Evolutionary conservation across 2,329 filamentous ascomycete genomes (phyloP).

Genomic region (Talaromyces sp.): DNA sequence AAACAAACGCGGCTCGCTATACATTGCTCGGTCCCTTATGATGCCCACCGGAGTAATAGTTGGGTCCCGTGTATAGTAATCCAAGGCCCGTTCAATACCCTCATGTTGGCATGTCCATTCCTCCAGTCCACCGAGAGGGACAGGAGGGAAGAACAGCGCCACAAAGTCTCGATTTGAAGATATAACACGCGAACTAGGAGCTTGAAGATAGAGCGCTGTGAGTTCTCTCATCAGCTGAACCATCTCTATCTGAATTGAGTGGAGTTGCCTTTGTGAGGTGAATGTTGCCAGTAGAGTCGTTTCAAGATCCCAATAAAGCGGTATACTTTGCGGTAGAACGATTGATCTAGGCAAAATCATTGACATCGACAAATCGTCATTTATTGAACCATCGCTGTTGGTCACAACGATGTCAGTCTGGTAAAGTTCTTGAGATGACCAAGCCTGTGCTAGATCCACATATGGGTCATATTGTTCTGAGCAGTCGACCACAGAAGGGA

Average conservation of each 20-base stretch:
- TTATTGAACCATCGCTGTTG: conserved; percentile 9
- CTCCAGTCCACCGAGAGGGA: conserved; percentile 17
- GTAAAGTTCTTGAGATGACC: conserved; percentile 27
- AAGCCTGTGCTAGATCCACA: conserved; percentile 30
- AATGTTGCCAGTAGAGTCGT: conserved; percentile 25
- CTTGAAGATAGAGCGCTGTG: conserved; percentile 32
- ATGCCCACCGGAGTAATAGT: conserved; percentile 19
- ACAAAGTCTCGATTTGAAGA: conserved; percentile 26
- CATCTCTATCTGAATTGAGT: conserved; percentile 14
- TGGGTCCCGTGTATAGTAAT: conserved; percentile 22
- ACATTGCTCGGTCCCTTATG: conserved; percentile 30
- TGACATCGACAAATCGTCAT: conserved; percentile 22
- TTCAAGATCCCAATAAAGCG: conserved; percentile 34
- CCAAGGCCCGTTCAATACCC: conserved; percentile 24
- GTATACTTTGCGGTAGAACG: conserved; percentile 24
- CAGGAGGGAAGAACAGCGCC: conserved; percentile 29
- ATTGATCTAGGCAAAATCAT: conserved; percentile 23
- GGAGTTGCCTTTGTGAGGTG: conserved; percentile 7
- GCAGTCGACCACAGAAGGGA: conserved; percentile 27
- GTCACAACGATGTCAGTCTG: conserved; percentile 25
- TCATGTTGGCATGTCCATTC: conserved; percentile 26
- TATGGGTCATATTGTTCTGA: conserved; percentile 36
- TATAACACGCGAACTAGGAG: conserved; percentile 15
- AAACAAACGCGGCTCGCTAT: conserved; percentile 29
- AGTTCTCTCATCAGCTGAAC: conserved; percentile 37